Evolutionary conservation across 2,329 filamentous ascomycete genomes (phyloP), one percentile per base, ranked within the genome.

Genomic region (Fusarium sp.): DNA sequence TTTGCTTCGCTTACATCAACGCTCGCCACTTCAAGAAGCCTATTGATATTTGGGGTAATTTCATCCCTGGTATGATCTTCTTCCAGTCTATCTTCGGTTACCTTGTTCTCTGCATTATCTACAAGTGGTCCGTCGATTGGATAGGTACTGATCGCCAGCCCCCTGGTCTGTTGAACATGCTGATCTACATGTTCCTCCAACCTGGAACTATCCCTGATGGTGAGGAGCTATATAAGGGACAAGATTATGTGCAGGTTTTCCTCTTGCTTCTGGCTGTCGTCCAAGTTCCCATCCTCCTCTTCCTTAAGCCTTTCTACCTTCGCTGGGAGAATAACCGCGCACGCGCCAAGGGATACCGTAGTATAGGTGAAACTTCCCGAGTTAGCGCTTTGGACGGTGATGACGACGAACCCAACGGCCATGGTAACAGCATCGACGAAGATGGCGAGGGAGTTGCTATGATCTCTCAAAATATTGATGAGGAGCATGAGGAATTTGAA

Each of bases 21-120:
- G 95, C 94, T 51, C 90, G 91, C 60, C 93, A 98, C 82, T 99
- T 98, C 87, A 95, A 94, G 85, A 93, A 91, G 69, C 93, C 93
- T 48, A 93, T 98, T 73, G 97, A 99, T 76, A 94, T 99, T 74
- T 97, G 93, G 89, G 96, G 93, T 72, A 98, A 98, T 82, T 99
- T 99, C 77, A 83, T 99, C 49, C 96, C 96, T 9, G 95, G 96
- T 55, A 97, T 99, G 95, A 94, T 99, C 76, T 99, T 99, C 85
- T 98, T 99, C 89, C 97, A 99, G 84, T 90, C 93, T 70, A 99
- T 99, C 78, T 99, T 99, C 72, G 96, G 96, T 54, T 99, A 99
- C 78, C 88, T 99, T 20, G 93, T 97, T 49, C 85, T 98, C 77
- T 93, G 93, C 76, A 98, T 99, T 77, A 83, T 99, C 74, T 98